Evolutionary conservation across 2,329 filamentous ascomycete genomes (phyloP).

Genomic region (Akanthomyces uredinophilus): DNA sequence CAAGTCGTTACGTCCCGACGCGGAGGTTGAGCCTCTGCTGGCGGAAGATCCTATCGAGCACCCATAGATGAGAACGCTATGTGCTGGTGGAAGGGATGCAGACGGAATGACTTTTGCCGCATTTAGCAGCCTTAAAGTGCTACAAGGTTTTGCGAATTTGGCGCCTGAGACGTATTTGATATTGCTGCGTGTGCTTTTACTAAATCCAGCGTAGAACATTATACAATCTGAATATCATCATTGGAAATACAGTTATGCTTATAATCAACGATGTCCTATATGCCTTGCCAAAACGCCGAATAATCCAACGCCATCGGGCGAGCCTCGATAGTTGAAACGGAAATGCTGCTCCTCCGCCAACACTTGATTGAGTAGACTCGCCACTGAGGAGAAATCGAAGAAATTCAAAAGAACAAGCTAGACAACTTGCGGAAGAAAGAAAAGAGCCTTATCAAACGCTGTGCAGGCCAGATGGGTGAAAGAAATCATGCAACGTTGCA

Average conservation of each 20-base stretch:
- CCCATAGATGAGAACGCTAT: slow-evolving; percentile 18
- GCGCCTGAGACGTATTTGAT: background rate
- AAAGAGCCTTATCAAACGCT: background rate
- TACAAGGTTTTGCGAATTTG: background rate
- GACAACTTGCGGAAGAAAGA: background rate
- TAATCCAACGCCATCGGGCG: background rate
- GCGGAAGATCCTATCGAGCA: slow-evolving; percentile 85
- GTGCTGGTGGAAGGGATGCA: background rate
- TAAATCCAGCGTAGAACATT: background rate
- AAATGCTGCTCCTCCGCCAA: background rate
- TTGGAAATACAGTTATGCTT: background rate
- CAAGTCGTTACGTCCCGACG: slow-evolving; percentile 54
- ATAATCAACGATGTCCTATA: background rate
- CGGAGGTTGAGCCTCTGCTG: slow-evolving; percentile 59
- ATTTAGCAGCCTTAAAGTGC: background rate
- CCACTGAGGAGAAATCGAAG: background rate
- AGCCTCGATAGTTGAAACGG: background rate
- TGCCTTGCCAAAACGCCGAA: background rate
- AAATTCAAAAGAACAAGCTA: background rate
- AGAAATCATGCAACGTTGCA: slow-evolving; percentile 61
- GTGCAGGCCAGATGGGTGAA: background rate
- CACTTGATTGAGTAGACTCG: background rate
- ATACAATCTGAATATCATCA: background rate
- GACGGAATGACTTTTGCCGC: background rate
- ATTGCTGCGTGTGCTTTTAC: background rate